Conservation (phyloP, 2,329 filamentous ascomycete species). For the Apiospora marii region DNA sequence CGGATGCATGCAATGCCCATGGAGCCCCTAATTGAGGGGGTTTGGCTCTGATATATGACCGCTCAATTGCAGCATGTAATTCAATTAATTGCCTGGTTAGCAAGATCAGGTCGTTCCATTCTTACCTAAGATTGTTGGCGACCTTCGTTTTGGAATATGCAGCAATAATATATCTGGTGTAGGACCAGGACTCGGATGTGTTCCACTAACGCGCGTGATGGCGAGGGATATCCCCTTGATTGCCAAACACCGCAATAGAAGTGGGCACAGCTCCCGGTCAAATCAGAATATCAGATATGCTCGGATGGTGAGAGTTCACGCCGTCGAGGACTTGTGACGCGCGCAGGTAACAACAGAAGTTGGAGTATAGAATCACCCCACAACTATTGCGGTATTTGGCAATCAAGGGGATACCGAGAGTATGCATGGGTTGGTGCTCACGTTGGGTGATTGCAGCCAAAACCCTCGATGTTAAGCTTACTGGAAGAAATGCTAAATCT, state of each 20-base stretch:
- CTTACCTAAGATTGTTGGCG: background rate
- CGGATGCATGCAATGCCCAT: background rate
- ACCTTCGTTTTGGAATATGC: background rate
- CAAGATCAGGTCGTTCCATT: background rate
- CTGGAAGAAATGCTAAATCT: background rate
- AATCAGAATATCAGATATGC: no score
- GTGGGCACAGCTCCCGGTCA: no score
- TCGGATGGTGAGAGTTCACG: no score
- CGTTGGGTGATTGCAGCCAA: background rate
- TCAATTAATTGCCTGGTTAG: background rate
- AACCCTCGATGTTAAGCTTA: constrained; percentile 3
- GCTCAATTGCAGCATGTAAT: background rate
- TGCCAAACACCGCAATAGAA: no score
- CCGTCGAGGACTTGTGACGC: no score
- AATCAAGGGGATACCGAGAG: no score
- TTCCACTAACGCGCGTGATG: background rate
- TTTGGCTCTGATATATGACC: background rate
- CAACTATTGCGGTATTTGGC: no score
- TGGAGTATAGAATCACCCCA: no score
- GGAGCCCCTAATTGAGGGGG: background rate
- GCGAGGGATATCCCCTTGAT: constrained; percentile 15
- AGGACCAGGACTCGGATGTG: background rate
- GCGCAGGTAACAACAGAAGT: no score
- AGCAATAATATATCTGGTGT: background rate
- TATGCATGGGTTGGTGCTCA: background rate